Evolutionary conservation across 306 rosid species (phyloP), one percentile per base, ranked within the genome.

Genomic region (Neltuma alba): DNA sequence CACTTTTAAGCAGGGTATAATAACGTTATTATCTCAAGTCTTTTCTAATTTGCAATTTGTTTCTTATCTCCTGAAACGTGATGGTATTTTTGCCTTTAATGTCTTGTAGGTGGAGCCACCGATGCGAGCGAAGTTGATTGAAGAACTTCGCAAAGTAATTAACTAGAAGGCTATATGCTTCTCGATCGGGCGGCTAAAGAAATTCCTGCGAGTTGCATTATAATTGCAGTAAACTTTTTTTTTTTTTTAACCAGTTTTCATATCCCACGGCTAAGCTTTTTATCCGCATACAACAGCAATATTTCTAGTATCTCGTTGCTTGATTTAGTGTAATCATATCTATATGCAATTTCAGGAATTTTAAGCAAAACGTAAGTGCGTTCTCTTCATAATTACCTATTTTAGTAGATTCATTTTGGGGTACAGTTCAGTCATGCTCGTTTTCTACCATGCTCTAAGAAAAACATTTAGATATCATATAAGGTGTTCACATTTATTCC

Each of bases 1-100:
- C 97, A 74, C 93, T 95, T 87, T 78, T 95, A 88, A 90, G 90
- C 97, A 91, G 93, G 94, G 99, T 95, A 87, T 30, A 34, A 44
- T 37, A 57, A 79, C 78, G 12, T 54, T 54, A 18, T 8, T 15
- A 64, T 25, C 50, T 9, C 10, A 52, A 44, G 47, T 60, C 68
- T n/a, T 73, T 2, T 52, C 47, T 70, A 6, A 40, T 69, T 44
- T 73, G 74, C 78, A 58, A 44, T 25, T 82, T 68, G 67, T 25
- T 82, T 34, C 18, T n/a, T 65, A 48, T 61, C 8, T 55, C 44
- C 72, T 42, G 79, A 28, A 81, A 77, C 78, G 9, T 55, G 72
- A 58, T 75, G 30, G 15, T 87, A 77, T 74, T 9, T 74, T 80
- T 87, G 63, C n/a, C 7, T 47, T 50, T 20, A 47, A 80, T 63